Base-by-base conservation (phyloP, 306 rosid genomes). In the Dalbergia cultrata region DNA sequence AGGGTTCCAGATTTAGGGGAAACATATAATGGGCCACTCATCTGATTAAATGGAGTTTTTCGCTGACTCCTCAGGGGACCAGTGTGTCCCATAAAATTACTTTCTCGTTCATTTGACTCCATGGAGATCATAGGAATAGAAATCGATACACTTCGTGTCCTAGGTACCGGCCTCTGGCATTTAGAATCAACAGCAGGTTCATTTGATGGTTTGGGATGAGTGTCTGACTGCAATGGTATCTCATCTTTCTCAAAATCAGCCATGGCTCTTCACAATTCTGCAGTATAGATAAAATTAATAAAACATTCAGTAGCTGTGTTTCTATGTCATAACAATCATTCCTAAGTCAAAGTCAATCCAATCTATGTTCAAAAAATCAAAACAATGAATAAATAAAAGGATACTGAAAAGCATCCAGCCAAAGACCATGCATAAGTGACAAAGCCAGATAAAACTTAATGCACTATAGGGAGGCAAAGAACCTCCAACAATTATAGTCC, bases 11-110 rank as follows among this genome's bases (percentile, higher is more conserved):
- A 67, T 80, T 66, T 80, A 18, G 26, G 69, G 73, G 74, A 71
- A 67, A 78, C 86, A 71, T 83, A 54, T 53, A 87, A 77, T 41
- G 98, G 93, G 79, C 92, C 92, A 69, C 93, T 94, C 94, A 86
- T 90, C 72, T 87, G 87, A 41, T 71, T 33, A 34, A 88, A 85
- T 16, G 91, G 89, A 39, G 85, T 80, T 81, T 72, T 90, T 59
- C 85, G 76, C 71, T 84, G 84, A 68, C 83, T 92, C 62, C 84
- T 47, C 3, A 92, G 70, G 12, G 97, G 97, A 85, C 98, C 97
- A 16, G 93, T 94, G 81, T 85, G 89, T 67, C 96, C 92, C 74
- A 81, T 82, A 76, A 87, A 76, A 84, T 67, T 85, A 64, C 83
- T 76, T 63, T 83, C 89, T 78, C 83, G 78, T 37, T 81, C 89